These are phyloP conservation scores for Dicorynia guianensis DNA, from an alignment of 306 rosid genomes.

Conservation along the genomic window DNA sequence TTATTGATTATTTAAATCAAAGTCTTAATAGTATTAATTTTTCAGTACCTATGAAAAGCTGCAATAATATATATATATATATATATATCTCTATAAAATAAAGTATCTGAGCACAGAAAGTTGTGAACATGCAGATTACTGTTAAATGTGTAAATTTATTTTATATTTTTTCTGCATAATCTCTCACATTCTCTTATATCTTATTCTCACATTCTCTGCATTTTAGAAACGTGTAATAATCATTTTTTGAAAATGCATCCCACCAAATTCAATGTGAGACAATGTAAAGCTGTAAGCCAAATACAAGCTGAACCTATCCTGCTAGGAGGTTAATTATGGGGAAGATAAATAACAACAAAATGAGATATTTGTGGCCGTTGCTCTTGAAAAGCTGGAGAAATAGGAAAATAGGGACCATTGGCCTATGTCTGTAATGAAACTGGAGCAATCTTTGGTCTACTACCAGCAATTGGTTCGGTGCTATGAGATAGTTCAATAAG, in stretches of 20 bases:
- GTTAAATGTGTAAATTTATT: too few species aligned
- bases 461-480: background rate
- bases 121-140: too few species aligned
- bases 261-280: background rate
- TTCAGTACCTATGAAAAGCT: too few species aligned
- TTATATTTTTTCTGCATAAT: too few species aligned
- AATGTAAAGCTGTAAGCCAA: constrained; percentile 1
- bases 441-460: background rate
- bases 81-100: constrained; percentile 17
- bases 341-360: constrained; percentile 24
- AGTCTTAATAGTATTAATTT: too few species aligned
- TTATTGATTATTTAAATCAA: too few species aligned
- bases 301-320: constrained; percentile 24
- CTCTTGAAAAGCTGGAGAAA: constrained; percentile 3
- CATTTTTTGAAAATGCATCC: too few species aligned
- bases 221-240: too few species aligned
- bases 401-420: constrained; percentile 11
- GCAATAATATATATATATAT: background rate
- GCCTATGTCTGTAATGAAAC: background rate
- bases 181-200: too few species aligned
- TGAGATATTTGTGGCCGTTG: constrained; percentile 25
- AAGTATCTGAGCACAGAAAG: constrained; percentile 1
- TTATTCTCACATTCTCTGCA: too few species aligned
- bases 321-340: constrained; percentile 22
- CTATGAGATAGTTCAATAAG: constrained; percentile 17